Evolutionary conservation across 768 basidiomycete genomes (phyloP).

Genomic region (Scleroderma bovista): DNA sequence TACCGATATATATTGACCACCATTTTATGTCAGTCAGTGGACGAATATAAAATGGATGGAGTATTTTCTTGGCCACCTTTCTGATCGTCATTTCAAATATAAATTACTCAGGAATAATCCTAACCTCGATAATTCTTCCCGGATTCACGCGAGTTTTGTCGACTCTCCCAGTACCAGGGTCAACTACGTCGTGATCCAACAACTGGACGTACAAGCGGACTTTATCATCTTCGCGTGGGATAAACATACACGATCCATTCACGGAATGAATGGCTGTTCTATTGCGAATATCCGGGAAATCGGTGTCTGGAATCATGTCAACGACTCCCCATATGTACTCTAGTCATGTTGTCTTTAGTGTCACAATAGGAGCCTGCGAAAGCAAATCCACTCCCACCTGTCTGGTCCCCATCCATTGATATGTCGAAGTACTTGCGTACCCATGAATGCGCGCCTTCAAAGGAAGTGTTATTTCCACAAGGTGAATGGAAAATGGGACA

Average conservation of each 20-base stretch:
- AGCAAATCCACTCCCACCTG: constrained; percentile 32
- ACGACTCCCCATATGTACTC: constrained; percentile 86
- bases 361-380: no score
- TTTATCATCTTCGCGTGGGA: no score
- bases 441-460: constrained; percentile 41
- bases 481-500: no score
- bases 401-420: constrained; percentile 43
- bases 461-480: not conserved
- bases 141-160: constrained; percentile 47
- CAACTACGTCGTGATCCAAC: no score
- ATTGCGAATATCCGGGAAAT: constrained; percentile 75
- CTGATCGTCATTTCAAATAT: not conserved
- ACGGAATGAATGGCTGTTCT: constrained; percentile 59
- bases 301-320: constrained; percentile 62
- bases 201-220: no score
- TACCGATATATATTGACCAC: constrained; percentile 73
- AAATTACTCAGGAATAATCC: constrained; percentile 5
- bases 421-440: constrained; percentile 40
- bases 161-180: no score
- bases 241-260: constrained; percentile 65
- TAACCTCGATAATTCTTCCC: constrained; percentile 47
- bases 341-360: constrained; percentile 16
- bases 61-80: constrained; percentile 51
- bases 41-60: no score
- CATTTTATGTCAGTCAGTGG: constrained; percentile 50